Evolutionary conservation across 1,284 basidiomycete species (phyloP).

Genomic region (Cryptococcus jaspeensis): DNA sequence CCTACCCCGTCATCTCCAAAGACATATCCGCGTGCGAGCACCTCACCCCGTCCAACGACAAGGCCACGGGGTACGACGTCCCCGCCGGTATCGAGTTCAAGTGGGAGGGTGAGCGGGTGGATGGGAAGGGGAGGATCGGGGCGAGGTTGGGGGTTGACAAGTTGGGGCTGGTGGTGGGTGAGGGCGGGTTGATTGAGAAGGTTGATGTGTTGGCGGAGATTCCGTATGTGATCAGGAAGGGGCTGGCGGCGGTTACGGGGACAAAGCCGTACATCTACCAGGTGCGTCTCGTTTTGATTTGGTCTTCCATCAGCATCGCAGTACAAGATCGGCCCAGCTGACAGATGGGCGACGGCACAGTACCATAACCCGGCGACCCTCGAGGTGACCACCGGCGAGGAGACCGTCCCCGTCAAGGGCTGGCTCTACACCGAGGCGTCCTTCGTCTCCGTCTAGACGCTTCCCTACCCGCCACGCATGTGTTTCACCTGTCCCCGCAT

Average conservation of each 20-base stretch:
- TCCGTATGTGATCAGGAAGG: slow-evolving; percentile 67
- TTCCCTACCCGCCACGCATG: too few relatives aligned
- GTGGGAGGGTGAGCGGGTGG: slow-evolving; percentile 72
- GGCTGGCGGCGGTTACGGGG: slow-evolving; percentile 54
- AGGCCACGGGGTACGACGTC: slow-evolving; percentile 77
- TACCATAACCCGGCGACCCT: slow-evolving; percentile 77
- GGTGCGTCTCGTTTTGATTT: slow-evolving; percentile 24
- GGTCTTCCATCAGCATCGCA: too few relatives aligned
- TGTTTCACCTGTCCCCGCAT: too few relatives aligned
- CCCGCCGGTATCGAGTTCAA: slow-evolving; percentile 71
- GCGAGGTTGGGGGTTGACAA: slow-evolving; percentile 62
- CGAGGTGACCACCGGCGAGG: slow-evolving; percentile 59
- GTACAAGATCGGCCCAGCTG: too few relatives aligned
- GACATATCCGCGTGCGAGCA: slow-evolving; percentile 72
- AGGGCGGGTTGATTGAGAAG: slow-evolving; percentile 88
- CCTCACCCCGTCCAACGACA: slow-evolving; percentile 60
- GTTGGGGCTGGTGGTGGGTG: slow-evolving; percentile 57
- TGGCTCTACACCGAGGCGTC: slow-evolving; percentile 82
- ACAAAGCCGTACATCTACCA: slow-evolving; percentile 58
- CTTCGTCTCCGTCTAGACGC: slow-evolving; percentile 65
- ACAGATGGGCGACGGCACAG: slow-evolving; percentile 51
- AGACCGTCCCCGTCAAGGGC: slow-evolving; percentile 61
- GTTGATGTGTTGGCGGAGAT: slow-evolving; percentile 96
- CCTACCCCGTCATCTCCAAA: slow-evolving; percentile 51
- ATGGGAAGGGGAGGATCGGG: slow-evolving; percentile 53